Evolutionary conservation across 306 rosid species (phyloP).

Genomic region (Trifolium subterraneum): DNA sequence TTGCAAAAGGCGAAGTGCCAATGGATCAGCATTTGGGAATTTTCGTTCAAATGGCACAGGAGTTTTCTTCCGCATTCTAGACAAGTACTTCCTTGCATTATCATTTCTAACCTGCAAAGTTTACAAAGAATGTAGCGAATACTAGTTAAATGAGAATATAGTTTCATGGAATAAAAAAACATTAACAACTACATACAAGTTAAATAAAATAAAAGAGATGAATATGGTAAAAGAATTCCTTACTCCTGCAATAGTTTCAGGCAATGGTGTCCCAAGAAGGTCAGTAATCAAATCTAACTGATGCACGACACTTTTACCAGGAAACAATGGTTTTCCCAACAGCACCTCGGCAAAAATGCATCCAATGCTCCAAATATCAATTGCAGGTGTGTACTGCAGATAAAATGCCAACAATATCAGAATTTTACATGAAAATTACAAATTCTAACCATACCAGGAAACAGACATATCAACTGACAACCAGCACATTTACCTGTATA

Average conservation of each 20-base stretch:
- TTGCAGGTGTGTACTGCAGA: conserved; percentile 50
- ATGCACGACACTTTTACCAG: conserved; percentile 84
- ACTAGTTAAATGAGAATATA: conserved; percentile 13
- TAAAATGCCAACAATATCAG: conserved; percentile 28
- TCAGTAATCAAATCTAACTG: conserved; percentile 87
- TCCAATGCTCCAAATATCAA: conserved; percentile 54
- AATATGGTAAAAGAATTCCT: conserved; percentile 32
- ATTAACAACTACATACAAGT: neutral
- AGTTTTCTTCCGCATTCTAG: conserved; percentile 58
- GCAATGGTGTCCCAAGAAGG: conserved; percentile 77
- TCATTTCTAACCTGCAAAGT: conserved; percentile 76
- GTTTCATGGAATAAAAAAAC: conserved; percentile 3
- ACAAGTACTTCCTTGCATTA: conserved; percentile 76
- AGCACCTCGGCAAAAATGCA: conserved; percentile 52
- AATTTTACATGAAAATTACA: neutral
- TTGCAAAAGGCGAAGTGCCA: conserved; percentile 64
- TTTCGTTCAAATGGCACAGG: conserved; percentile 63
- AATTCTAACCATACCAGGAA: conserved; percentile 18
- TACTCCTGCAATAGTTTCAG: conserved; percentile 73
- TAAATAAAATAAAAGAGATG: conserved; percentile 29
- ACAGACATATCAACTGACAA: conserved; percentile 14
- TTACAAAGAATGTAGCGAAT: conserved; percentile 7
- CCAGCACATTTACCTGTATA: conserved; percentile 50
- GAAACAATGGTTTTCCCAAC: conserved; percentile 81
- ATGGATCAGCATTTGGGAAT: conserved; percentile 77